Percentiles rank a stretch among this genome's conserved stretches.
Evolutionary conservation across 352 stramenopile species (phyloP).

Genomic region (Pseudoperonospora humuli): DNA sequence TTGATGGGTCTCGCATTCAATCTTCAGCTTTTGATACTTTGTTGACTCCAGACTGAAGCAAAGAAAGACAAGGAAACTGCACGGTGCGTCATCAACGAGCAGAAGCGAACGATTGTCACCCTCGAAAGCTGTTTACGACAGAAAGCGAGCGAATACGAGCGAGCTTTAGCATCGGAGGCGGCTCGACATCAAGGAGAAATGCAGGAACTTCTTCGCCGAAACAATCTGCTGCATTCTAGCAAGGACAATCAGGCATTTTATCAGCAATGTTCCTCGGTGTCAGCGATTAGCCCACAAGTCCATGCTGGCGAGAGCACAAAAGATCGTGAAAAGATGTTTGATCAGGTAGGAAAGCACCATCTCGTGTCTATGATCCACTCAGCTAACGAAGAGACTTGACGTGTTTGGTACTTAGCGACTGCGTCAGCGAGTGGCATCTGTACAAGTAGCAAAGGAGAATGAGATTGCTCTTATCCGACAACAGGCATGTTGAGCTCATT

Average conservation of each 20-base stretch:
- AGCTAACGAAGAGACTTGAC: not conserved
- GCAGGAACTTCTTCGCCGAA: conserved; percentile 39
- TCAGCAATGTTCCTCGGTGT: too few relatives aligned
- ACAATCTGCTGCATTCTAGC: conserved; percentile 5
- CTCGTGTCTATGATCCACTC: too few relatives aligned
- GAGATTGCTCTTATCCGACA: conserved; percentile 66
- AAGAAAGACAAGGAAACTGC: conserved; percentile 68
- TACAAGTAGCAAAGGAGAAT: conserved; percentile 59
- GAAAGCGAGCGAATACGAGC: conserved; percentile 56
- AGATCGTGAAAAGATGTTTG: conserved; percentile 23
- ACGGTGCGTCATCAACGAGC: conserved; percentile 35
- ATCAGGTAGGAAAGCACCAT: too few relatives aligned
- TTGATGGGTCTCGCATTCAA: too few relatives aligned
- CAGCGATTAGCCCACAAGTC: too few relatives aligned
- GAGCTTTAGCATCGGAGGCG: conserved; percentile 39
- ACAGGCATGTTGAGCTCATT: too few relatives aligned
- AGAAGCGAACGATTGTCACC: conserved; percentile 36
- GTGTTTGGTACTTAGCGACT: conserved; percentile 26
- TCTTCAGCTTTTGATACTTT: not conserved
- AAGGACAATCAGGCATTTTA: conserved; percentile 3
- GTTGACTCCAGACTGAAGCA: conserved; percentile 42
- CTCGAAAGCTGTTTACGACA: conserved; percentile 48
- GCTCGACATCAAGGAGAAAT: conserved; percentile 63
- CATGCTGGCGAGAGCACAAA: too few relatives aligned
- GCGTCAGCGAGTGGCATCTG: conserved; percentile 32